Evolutionary conservation across 2,329 filamentous ascomycete genomes (phyloP).

Genomic region (Rugonectria rugulosa): DNA sequence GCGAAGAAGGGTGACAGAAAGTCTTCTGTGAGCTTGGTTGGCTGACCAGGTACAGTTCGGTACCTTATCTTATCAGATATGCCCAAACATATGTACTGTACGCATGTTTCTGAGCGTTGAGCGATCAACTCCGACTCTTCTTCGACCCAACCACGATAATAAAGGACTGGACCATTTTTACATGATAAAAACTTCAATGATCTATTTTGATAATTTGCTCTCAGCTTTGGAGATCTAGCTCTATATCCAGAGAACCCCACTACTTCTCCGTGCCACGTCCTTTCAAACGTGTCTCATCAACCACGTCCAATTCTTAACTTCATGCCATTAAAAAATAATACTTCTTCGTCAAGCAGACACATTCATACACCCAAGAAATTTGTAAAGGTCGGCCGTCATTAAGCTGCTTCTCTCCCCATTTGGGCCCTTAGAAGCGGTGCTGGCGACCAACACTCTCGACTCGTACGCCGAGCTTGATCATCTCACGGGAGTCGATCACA

Average conservation of each 20-base stretch:
- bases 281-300: constrained; percentile 34
- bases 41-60: too few relatives aligned
- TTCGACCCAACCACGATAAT: too few relatives aligned
- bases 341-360: constrained; percentile 35
- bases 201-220: constrained; percentile 27
- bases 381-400: constrained; percentile 31
- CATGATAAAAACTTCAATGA: constrained; percentile 31
- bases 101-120: too few relatives aligned
- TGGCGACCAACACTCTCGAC: constrained; percentile 62
- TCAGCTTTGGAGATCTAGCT: constrained; percentile 37
- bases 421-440: constrained; percentile 47
- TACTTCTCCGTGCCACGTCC: constrained; percentile 21
- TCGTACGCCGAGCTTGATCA: constrained; percentile 58
- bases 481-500: constrained; percentile 56
- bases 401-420: constrained; percentile 13
- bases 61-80: too few relatives aligned
- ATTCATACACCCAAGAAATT: constrained; percentile 39
- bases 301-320: constrained; percentile 39
- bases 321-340: constrained; percentile 45
- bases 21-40: too few relatives aligned
- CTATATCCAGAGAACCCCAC: constrained; percentile 33
- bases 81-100: too few relatives aligned
- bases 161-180: neutral
- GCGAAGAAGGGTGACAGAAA: too few relatives aligned
- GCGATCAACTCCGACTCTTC: too few relatives aligned